These are phyloP conservation scores for Apostasia shenzhenica DNA, from an alignment of 106 monocot genomes.

Conservation along the genomic window DNA sequence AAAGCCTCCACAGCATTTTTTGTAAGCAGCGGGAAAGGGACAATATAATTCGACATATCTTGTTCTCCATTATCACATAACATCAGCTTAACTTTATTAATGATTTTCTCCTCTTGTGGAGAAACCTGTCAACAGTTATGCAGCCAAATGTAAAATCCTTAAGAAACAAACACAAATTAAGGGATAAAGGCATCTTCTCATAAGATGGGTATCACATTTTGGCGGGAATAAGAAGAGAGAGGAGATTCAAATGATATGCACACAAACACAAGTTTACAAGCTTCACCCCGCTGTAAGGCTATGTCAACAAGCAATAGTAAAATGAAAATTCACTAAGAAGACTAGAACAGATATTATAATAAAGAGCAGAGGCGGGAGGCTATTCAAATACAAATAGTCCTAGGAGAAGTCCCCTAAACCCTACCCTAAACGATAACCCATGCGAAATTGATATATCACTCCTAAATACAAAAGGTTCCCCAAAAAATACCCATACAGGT, in stretches of 20 bases:
- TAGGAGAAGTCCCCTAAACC: too few relatives aligned
- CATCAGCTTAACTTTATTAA: conserved; percentile 51
- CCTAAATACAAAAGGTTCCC: too few relatives aligned
- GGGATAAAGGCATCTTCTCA: neutral
- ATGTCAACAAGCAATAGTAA: neutral
- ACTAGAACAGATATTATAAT: neutral
- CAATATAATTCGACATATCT: conserved; percentile 31
- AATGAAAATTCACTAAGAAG: neutral
- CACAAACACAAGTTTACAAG: too few relatives aligned
- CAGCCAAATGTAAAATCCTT: neutral
- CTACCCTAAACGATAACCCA: too few relatives aligned
- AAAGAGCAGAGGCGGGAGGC: too few relatives aligned
- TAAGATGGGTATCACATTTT: neutral
- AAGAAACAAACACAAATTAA: neutral
- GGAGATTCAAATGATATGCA: too few relatives aligned
- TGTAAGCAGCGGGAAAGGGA: conserved; percentile 65
- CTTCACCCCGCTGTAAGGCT: too few relatives aligned
- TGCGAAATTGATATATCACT: too few relatives aligned
- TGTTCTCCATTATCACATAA: conserved; percentile 39
- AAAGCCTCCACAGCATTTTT: conserved; percentile 80
- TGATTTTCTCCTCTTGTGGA: conserved; percentile 44
- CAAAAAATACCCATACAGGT: too few relatives aligned
- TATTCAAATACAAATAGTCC: too few relatives aligned
- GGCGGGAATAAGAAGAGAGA: too few relatives aligned
- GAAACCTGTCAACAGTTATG: conserved; percentile 43